phyloP scores from a whole-genome alignment of 176 grass and related monocot genomes.

The Carex littledalei region DNA sequence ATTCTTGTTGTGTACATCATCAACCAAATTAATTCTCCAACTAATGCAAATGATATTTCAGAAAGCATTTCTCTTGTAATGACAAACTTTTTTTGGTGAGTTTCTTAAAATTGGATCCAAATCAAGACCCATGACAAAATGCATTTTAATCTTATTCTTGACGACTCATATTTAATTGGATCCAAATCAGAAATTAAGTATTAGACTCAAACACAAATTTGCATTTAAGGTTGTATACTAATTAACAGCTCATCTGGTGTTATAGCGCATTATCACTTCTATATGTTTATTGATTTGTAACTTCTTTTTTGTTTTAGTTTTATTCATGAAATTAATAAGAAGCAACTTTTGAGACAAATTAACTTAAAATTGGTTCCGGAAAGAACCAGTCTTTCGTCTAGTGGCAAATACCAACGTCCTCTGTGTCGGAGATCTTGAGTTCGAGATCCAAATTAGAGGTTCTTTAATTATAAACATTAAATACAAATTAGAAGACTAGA shows the following conservation, averaged over 20 bases:
- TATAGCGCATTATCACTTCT: background rate
- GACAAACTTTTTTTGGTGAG: background rate
- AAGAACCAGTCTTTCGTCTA: background rate
- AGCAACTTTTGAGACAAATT: background rate
- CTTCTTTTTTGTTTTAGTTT: background rate
- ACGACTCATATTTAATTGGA: background rate
- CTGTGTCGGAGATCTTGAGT: too few species aligned
- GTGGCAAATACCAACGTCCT: too few species aligned
- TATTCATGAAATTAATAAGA: background rate
- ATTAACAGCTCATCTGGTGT: background rate
- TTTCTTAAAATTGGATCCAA: background rate
- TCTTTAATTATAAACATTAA: too few species aligned
- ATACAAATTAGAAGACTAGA: too few species aligned
- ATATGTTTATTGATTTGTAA: background rate
- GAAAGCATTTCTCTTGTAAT: background rate
- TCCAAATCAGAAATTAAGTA: background rate
- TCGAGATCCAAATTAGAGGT: too few species aligned
- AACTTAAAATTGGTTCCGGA: background rate
- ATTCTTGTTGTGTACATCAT: too few species aligned
- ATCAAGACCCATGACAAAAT: background rate
- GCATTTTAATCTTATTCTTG: too few species aligned
- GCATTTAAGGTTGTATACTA: background rate
- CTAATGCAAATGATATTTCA: background rate
- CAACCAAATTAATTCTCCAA: background rate
- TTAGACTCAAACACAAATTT: background rate